Conservation (phyloP, 2,329 filamentous ascomycete genomes). For the Ceratocystis colombiana region DNA sequence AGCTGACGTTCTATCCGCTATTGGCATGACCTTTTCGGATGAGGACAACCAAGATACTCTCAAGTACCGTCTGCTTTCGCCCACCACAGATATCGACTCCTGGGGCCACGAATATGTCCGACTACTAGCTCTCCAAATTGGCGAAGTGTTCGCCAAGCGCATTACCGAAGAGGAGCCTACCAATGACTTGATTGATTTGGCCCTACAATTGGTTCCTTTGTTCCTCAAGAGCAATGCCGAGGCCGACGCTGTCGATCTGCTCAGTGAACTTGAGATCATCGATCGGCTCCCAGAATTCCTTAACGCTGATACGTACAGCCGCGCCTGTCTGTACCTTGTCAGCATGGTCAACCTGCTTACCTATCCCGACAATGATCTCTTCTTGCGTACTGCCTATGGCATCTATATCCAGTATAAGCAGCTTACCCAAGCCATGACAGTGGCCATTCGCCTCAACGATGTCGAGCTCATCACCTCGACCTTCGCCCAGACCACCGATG, state of each 20-base stretch:
- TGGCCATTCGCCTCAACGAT: conserved; percentile 90
- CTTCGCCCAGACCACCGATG: conserved; percentile 70
- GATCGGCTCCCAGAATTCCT: conserved; percentile 80
- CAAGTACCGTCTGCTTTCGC: conserved; percentile 85
- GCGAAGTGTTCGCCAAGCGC: conserved; percentile 83
- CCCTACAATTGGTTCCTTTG: conserved; percentile 75
- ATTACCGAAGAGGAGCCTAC: conserved; percentile 74
- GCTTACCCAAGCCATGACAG: conserved; percentile 81
- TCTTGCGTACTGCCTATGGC: conserved; percentile 81
- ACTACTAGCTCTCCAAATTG: conserved; percentile 90
- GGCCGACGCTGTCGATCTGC: conserved; percentile 90
- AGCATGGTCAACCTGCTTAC: conserved; percentile 97
- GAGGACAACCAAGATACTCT: conserved; percentile 92
- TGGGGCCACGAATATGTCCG: conserved; percentile 99
- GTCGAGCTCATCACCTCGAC: conserved; percentile 69
- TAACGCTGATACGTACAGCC: conserved; percentile 84
- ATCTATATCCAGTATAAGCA: conserved; percentile 93
- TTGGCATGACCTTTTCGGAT: conserved; percentile 98
- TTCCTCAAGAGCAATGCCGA: conserved; percentile 97
- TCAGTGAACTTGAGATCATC: conserved; percentile 97
- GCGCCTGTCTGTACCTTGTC: conserved; percentile 96
- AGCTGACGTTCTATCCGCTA: conserved; percentile 90
- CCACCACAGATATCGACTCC: conserved; percentile 82
- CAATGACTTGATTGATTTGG: conserved; percentile 75
- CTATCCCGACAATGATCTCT: conserved; percentile 93